Evolutionary conservation across 768 basidiomycete species (phyloP), one percentile per base, ranked within the genome.

Genomic region (Serendipita sp.): DNA sequence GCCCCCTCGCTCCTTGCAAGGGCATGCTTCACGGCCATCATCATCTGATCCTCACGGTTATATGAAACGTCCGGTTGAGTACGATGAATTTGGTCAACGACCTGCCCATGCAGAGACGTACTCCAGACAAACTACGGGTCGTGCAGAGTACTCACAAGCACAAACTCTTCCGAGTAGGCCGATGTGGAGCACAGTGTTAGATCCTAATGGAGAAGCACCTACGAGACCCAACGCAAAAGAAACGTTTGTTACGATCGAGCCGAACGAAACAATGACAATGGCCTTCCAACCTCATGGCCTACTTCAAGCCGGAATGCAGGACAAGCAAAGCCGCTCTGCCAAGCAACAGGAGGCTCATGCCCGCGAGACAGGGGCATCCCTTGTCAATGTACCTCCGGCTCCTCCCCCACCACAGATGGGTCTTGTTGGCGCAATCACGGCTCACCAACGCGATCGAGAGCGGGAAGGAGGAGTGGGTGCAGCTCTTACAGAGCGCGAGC

Each of bases 401-500:
- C 92, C 94, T 0, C 92, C 91, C 0, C 90, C 92, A 1, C 94
- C 96, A 5, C 92, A 95, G 75, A 91, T 89, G 47, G 96, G 96
- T 45, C 80, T 98, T 47, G 84, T 99, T 58, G 96, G 96, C 16
- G 95, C 95, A 1, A 92, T 98, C 70, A 92, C 92, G 47, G 90
- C 88, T 7, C 92, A 96, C 72, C 92, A 99, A 74, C 82, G 91
- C 63, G 95, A 98, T 65, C 80, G 92, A 66, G 92, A 95, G 71
- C 85, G 92, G 34, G 93, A 95, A 66, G 94, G 96, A 63, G 95
- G 95, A 44, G 84, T 98, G 16, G 96, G 95, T 62, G 93, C 94
- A 30, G 83, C 92, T 1, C 76, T 99, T 70, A 98, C 96, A 0
- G 94, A 98, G 76, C 84, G 92, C 41, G 95, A 98, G 75, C 83